Evolutionary conservation across 1,284 basidiomycete species (phyloP).

Genomic region (Moesziomyces aphidis): DNA sequence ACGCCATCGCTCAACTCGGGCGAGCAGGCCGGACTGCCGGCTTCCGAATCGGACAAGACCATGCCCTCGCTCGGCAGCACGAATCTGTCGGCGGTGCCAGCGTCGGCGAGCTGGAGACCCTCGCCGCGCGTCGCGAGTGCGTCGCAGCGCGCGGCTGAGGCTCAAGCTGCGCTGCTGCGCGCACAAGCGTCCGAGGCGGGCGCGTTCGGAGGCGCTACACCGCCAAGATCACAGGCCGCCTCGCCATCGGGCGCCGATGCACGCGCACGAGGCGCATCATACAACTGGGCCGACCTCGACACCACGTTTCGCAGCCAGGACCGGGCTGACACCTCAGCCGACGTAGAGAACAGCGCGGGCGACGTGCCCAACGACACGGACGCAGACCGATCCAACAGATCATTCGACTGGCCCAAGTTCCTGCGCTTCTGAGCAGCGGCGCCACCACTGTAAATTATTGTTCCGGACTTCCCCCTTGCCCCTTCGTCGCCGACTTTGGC

Average conservation of each 20-base stretch:
- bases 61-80: slow-evolving; percentile 5
- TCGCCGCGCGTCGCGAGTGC: slow-evolving; percentile 41
- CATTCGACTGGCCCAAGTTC: slow-evolving; percentile 42
- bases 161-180: slow-evolving; percentile 15
- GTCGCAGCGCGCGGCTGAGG: slow-evolving; percentile 30
- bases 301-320: slow-evolving; percentile 4
- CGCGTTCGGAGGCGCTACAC: slow-evolving; percentile 13
- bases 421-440: slow-evolving; percentile 23
- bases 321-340: neutral
- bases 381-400: slow-evolving; percentile 10
- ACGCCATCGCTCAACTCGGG: slow-evolving; percentile 19
- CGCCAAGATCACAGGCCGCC: slow-evolving; percentile 15
- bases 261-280: slow-evolving; percentile 11
- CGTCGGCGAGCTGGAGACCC: slow-evolving; percentile 42
- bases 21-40: slow-evolving; percentile 1
- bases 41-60: neutral
- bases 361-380: slow-evolving; percentile 6
- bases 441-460: neutral
- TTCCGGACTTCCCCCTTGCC: neutral
- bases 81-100: slow-evolving; percentile 12
- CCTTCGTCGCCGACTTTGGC: no score
- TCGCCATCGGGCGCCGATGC: slow-evolving; percentile 4
- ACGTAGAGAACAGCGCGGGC: slow-evolving; percentile 3
- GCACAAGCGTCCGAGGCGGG: slow-evolving; percentile 3
- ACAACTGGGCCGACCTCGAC: slow-evolving; percentile 29